Evolutionary conservation across 192 early-diverging fungal species (phyloP).

Genomic region (Coemansia aciculifera): DNA sequence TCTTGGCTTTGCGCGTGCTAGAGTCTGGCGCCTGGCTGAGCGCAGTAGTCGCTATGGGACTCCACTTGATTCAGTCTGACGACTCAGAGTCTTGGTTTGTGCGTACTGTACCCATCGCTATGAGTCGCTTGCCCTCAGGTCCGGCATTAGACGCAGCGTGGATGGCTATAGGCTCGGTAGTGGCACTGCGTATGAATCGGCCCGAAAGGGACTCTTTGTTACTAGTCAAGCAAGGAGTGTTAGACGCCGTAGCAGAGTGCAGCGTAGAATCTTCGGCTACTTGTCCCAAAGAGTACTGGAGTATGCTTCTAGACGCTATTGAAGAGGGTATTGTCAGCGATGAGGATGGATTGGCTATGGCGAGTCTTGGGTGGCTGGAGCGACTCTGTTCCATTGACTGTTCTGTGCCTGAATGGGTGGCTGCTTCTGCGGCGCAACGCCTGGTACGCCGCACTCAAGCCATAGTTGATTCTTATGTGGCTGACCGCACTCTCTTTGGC

Average conservation of each 20-base stretch:
- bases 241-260: slow-evolving; percentile 28
- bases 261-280: slow-evolving; percentile 17
- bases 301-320: slow-evolving; percentile 20
- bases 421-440: slow-evolving; percentile 21
- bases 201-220: background rate
- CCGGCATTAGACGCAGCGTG: slow-evolving; percentile 24
- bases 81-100: slow-evolving; percentile 20
- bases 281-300: slow-evolving; percentile 24
- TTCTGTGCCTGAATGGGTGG: slow-evolving; percentile 35
- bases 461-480: slow-evolving; percentile 26
- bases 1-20: slow-evolving; percentile 15
- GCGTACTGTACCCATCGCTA: slow-evolving; percentile 21
- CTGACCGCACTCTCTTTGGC: slow-evolving; percentile 31
- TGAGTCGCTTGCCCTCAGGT: slow-evolving; percentile 20
- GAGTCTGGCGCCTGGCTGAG: slow-evolving; percentile 34
- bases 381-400: background rate
- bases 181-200: slow-evolving; percentile 16
- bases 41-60: slow-evolving; percentile 38
- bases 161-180: slow-evolving; percentile 27
- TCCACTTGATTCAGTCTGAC: slow-evolving; percentile 29
- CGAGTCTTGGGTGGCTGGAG: slow-evolving; percentile 37
- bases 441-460: slow-evolving; percentile 34
- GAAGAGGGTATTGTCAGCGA: slow-evolving; percentile 28
- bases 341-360: slow-evolving; percentile 30
- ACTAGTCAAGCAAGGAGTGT: slow-evolving; percentile 1